phyloP scores from a whole-genome alignment of 805 yeast species.

The Kodamaea sagamina region DNA sequence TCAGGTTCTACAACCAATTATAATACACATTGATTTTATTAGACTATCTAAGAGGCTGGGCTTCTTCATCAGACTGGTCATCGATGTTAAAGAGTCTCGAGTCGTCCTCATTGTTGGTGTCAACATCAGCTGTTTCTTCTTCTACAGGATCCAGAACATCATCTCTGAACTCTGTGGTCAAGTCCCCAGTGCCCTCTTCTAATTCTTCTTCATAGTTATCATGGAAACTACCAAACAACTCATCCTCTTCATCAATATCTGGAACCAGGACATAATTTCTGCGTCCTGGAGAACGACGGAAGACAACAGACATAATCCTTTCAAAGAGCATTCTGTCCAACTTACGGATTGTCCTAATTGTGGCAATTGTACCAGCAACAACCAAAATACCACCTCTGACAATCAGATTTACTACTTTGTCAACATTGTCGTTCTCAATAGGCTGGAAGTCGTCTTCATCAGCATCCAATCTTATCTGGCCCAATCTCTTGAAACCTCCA shows the following conservation, averaged over 20 bases:
- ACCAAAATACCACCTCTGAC: slow-evolving; percentile 58
- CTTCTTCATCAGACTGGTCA: slow-evolving; percentile 19
- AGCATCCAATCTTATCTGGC: slow-evolving; percentile 82
- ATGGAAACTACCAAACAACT: slow-evolving; percentile 42
- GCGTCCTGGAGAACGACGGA: slow-evolving; percentile 41
- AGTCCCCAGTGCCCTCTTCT: slow-evolving; percentile 28
- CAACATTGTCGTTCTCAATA: slow-evolving; percentile 64
- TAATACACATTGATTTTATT: too few species aligned
- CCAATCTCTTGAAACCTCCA: slow-evolving; percentile 76
- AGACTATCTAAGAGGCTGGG: slow-evolving; percentile 6
- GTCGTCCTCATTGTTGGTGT: slow-evolving; percentile 19
- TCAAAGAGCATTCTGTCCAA: slow-evolving; percentile 38
- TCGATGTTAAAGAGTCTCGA: slow-evolving; percentile 35
- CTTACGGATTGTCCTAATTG: slow-evolving; percentile 34
- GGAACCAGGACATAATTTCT: slow-evolving; percentile 46
- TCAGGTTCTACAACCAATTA: too few species aligned
- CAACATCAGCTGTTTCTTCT: slow-evolving; percentile 14
- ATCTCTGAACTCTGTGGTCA: slow-evolving; percentile 21
- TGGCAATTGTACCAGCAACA: slow-evolving; percentile 43
- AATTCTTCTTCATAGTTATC: slow-evolving; percentile 43
- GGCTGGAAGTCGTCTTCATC: slow-evolving; percentile 57
- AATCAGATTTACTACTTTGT: slow-evolving; percentile 57
- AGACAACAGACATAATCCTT: slow-evolving; percentile 27
- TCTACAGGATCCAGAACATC: slow-evolving; percentile 17
- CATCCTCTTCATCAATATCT: slow-evolving; percentile 39